phyloP scores from a whole-genome alignment of 164 flowering plant genomes.

The Warburgia ugandensis region DNA sequence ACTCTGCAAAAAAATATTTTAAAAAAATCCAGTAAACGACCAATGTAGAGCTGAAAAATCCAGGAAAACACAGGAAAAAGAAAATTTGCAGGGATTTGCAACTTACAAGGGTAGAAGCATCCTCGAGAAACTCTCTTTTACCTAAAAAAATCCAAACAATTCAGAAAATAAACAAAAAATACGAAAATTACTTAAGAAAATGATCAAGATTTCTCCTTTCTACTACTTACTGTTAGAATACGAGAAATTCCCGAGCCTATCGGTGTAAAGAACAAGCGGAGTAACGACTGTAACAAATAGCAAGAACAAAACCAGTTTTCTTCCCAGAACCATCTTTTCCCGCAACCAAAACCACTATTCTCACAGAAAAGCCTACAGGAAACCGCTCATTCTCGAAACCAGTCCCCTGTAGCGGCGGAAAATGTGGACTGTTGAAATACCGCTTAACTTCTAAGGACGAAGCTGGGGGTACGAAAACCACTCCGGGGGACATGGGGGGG shows the following conservation, averaged over 20 bases:
- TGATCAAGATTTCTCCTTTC: not conserved
- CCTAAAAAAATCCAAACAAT: constrained; percentile 31
- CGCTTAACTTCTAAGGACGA: too few species aligned
- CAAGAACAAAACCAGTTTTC: constrained; percentile 53
- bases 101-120: constrained; percentile 59
- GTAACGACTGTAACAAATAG: constrained; percentile 63
- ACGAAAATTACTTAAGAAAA: too few species aligned
- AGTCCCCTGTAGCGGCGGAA: too few species aligned
- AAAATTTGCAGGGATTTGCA: not conserved
- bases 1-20: constrained; percentile 8
- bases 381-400: too few species aligned
- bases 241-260: constrained; percentile 42
- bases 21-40: too few species aligned
- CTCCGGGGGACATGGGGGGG: too few species aligned
- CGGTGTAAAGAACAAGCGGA: constrained; percentile 73
- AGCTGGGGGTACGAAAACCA: too few species aligned
- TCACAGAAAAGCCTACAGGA: too few species aligned
- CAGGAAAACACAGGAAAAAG: not conserved
- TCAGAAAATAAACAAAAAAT: too few species aligned
- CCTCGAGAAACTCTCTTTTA: constrained; percentile 46
- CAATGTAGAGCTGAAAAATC: too few species aligned
- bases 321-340: constrained; percentile 22
- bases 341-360: too few species aligned
- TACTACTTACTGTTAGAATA: constrained; percentile 30
- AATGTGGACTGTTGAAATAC: too few species aligned